These are phyloP conservation scores for Lophiostoma macrostomum DNA, from an alignment of 495 filamentous ascomycete species.

Conservation along the genomic window DNA sequence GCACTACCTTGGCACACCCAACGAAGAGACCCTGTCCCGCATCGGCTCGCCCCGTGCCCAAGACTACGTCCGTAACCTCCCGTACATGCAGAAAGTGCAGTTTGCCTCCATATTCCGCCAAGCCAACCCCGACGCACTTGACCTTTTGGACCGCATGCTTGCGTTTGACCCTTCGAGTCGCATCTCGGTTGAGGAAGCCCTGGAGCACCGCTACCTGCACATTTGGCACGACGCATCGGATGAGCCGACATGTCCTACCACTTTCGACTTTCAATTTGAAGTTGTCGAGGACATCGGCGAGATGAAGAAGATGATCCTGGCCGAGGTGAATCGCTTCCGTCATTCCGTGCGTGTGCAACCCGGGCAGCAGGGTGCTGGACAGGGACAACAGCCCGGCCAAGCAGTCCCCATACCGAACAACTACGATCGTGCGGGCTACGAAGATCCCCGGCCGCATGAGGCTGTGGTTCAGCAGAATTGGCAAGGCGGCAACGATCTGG, in stretches of 20 bases:
- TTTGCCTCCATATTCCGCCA: constrained; percentile 88
- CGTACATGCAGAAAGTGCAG: constrained; percentile 87
- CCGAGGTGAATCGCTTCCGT: constrained; percentile 84
- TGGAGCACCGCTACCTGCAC: constrained; percentile 92
- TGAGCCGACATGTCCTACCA: constrained; percentile 86
- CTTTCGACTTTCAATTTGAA: constrained; percentile 98
- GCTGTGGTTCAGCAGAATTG: constrained; percentile 17
- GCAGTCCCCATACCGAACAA: constrained; percentile 34
- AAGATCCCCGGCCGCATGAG: constrained; percentile 33
- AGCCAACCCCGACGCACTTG: constrained; percentile 93
- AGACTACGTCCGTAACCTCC: constrained; percentile 97
- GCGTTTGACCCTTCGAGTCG: constrained; percentile 91
- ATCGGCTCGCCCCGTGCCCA: constrained; percentile 95
- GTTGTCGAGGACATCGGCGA: constrained; percentile 86
- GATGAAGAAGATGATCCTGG: constrained; percentile 96
- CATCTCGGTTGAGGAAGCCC: constrained; percentile 86
- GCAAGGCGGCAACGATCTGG: constrained; percentile 25
- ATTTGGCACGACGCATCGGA: constrained; percentile 99
- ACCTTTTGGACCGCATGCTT: constrained; percentile 92
- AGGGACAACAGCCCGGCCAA: constrained; percentile 12
- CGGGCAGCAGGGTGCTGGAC: constrained; percentile 1
- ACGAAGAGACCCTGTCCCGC: constrained; percentile 87
- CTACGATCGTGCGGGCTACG: constrained; percentile 31
- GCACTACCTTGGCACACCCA: constrained; percentile 94
- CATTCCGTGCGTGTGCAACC: constrained; percentile 56